Base-by-base conservation (phyloP, 169 alveolate genomes). In the Ichthyophthirius multifiliis region DNA sequence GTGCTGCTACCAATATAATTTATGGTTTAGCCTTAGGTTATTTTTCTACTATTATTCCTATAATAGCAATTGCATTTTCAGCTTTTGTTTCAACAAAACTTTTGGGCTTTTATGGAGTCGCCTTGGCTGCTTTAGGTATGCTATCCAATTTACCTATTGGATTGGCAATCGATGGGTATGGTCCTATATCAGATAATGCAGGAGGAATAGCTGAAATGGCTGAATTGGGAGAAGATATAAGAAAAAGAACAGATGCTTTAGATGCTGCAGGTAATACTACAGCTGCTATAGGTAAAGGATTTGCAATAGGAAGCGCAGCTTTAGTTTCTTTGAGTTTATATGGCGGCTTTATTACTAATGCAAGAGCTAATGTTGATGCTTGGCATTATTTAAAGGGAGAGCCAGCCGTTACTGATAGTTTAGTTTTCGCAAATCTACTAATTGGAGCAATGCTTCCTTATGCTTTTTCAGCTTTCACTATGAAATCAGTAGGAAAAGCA, bases 181-280 rank as follows among this genome's bases (percentile, higher is more conserved):
- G 98, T 32, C 98, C 99, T 32, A 94, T 96, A 83, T 82, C 96
- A 32, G 98, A 94, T 88, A 96, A 96, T 84, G 99, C 99, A n/a
- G 98, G 98, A 15, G 98, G 99, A 71, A 96, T 96, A 64, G 98
- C 96, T 12, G 98, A 94, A 84, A 96, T 96, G 97, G 86, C 96
- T 43, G 96, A 91, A 83, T 84, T 94, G 73, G 94, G 94, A 43
- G 89, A 92, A 10, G 93, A 92, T 46, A 95, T 94, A 75, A 95
- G 98, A 83, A 83, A 88, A 65, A 89, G 91, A 32, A 95, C 98
- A 20, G 98, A 96, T 48, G 95, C 96, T 45, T 91, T 95, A 41
- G 98, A 96, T 76, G 97, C 98, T 34, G 98, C 97, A 9, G 98
- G 99, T 65, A 96, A 95, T 89, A 94, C 98, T 39, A 95, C 98